Evolutionary conservation across 176 grass and related monocot genomes (phyloP).

Genomic region (Triticum aestivum): DNA sequence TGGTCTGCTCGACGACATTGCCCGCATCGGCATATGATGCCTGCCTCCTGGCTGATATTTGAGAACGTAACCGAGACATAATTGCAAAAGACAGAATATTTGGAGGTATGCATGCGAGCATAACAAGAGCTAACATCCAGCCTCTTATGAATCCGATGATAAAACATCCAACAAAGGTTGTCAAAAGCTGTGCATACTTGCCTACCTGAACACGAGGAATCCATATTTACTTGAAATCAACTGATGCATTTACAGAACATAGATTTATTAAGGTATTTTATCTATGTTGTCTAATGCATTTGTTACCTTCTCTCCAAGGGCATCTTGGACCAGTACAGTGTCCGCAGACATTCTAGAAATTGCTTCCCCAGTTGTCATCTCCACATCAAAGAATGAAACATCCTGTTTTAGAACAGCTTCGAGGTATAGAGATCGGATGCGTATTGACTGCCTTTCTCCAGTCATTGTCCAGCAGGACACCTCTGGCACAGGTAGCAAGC

Average conservation of each 20-base stretch:
- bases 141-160: constrained; percentile 65
- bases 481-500: constrained; percentile 40
- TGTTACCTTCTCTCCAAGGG: constrained; percentile 58
- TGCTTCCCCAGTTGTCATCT: constrained; percentile 57
- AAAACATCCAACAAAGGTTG: constrained; percentile 61
- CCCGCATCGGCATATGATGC: constrained; percentile 64
- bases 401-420: constrained; percentile 46
- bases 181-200: constrained; percentile 58
- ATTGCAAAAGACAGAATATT: constrained; percentile 53
- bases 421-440: constrained; percentile 47
- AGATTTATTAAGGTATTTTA: background rate
- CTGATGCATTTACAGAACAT: background rate
- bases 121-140: constrained; percentile 65
- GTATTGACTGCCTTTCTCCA: constrained; percentile 54
- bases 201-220: constrained; percentile 51
- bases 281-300: background rate
- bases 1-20: constrained; percentile 70
- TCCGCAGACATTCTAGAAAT: constrained; percentile 46
- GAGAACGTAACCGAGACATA: constrained; percentile 42
- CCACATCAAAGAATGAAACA: constrained; percentile 55
- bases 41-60: constrained; percentile 56
- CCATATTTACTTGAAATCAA: constrained; percentile 8
- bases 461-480: constrained; percentile 55
- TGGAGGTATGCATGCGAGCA: constrained; percentile 54
- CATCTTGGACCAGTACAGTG: constrained; percentile 58